Base-by-base conservation (phyloP, 306 rosid species). In the Quercus glauca region DNA sequence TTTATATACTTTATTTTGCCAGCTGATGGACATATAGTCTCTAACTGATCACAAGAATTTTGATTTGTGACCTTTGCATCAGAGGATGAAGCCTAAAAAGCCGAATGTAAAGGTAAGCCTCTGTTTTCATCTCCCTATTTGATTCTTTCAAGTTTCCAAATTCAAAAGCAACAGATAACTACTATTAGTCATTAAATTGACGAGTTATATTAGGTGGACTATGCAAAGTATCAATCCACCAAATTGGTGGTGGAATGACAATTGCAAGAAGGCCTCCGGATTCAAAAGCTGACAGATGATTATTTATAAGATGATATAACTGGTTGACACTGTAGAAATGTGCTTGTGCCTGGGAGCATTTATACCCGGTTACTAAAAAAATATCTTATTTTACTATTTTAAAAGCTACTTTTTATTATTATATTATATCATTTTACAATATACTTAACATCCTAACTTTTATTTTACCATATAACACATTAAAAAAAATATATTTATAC, bases 251-350 rank as follows among this genome's bases (percentile, higher is more conserved):
- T 28, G 88, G 79, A 74, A 69, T 87, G 84, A 93, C 94, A 35
- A 86, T 92, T 85, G 98, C 97, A 33, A 33, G 94, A 85, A 97
- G 97, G 83, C 98, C 98, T 55, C 97, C 93, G 41, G 86, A 88
- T 55, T 71, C 77, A 20, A 70, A 49, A 69, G 61, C 76, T 26
- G 78, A 85, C 19, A 23, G 74, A 28, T 78, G 83, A 83, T 58
- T 55, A 53, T 60, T 41, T 65, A 18, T 3, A 17, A 57, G 83
- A 31, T 65, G 57, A 77, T 57, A 43, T 37, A 2, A 64, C 72
- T 31, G 17, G 71, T 1, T 33, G 41, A 35, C 41, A 35, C 41
- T 35, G 5, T 0, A 33, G 5, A 33, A 33, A 5, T 5, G 41
- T 35, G 41, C 8, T 35, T 6, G 41, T 35, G 41, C 37, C 37